Percentiles rank a stretch among this genome's conserved stretches.
Conservation (phyloP, 768 basidiomycete species). For the Tylopilus vinaceipallidus region DNA sequence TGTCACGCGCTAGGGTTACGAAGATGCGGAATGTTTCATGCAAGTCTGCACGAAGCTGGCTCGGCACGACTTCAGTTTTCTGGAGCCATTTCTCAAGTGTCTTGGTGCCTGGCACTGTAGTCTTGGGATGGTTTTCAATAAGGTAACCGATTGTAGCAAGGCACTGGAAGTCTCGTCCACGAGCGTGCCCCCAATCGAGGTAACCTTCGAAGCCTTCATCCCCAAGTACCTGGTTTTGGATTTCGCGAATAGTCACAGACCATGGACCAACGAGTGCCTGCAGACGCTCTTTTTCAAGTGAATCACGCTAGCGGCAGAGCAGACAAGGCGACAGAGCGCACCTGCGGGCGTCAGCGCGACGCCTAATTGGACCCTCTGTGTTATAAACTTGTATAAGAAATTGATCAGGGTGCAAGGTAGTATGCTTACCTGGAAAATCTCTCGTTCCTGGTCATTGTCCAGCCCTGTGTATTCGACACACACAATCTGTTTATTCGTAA, state of each 20-base stretch:
- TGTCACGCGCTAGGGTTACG: constrained; percentile 33
- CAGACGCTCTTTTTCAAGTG: constrained; percentile 40
- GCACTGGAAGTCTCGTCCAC: constrained; percentile 47
- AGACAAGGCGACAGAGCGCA: constrained; percentile 17
- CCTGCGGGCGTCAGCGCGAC: constrained; percentile 50
- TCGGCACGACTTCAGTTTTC: constrained; percentile 24
- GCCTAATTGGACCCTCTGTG: constrained; percentile 51
- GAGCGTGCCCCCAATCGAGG: constrained; percentile 42
- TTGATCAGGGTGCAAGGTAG: not conserved
- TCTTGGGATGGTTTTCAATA: constrained; percentile 32
- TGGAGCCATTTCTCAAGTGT: constrained; percentile 39
- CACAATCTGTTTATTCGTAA: constrained; percentile 45
- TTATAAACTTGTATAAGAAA: not conserved
- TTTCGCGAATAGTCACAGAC: constrained; percentile 41
- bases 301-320: not conserved
- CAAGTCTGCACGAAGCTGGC: constrained; percentile 27
- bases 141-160: constrained; percentile 37
- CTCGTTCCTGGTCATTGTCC: constrained; percentile 54
- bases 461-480: constrained; percentile 55
- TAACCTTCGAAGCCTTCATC: constrained; percentile 37
- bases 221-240: constrained; percentile 37
- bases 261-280: constrained; percentile 48
- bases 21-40: constrained; percentile 36
- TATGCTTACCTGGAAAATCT: constrained; percentile 55
- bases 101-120: constrained; percentile 24